Evolutionary conservation across 1,139 yeast species (phyloP).

Genomic region (Protomyces inouyei): DNA sequence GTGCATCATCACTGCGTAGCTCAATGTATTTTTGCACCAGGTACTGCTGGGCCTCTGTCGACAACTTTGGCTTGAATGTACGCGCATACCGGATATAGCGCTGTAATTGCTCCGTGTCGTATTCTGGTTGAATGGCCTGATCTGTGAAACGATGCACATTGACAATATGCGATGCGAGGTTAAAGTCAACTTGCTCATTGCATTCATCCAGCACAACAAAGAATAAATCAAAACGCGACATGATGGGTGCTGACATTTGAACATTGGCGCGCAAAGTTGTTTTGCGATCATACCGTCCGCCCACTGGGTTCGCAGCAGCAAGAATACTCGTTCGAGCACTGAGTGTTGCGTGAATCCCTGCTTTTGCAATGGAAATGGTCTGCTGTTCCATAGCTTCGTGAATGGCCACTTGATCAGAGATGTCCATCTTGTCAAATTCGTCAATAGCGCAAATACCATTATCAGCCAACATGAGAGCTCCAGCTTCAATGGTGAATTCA

Average conservation of each 20-base stretch:
- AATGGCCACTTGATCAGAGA: conserved; percentile 93
- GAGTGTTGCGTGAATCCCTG: conserved; percentile 95
- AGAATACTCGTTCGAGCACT: conserved; percentile 93
- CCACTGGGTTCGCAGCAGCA: conserved; percentile 97
- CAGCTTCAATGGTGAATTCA: conserved; percentile 96
- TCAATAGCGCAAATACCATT: conserved; percentile 98
- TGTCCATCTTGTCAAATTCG: conserved; percentile 97
- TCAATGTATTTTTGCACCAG: conserved; percentile 80
- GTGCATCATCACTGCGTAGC: conserved; percentile 85
- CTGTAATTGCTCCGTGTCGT: conserved; percentile 78
- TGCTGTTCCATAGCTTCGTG: conserved; percentile 99
- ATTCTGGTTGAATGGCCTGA: conserved; percentile 86
- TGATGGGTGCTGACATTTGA: conserved; percentile 98
- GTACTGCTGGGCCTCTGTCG: conserved; percentile 71
- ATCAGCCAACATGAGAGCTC: conserved; percentile 97
- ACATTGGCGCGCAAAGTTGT: conserved; percentile 78
- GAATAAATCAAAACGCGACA: conserved; percentile 95
- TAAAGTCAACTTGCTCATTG: conserved; percentile 83
- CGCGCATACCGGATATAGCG: conserved; percentile 88
- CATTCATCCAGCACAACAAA: conserved; percentile 94
- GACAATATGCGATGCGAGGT: conserved; percentile 86
- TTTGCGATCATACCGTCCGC: conserved; percentile 89
- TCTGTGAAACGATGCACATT: conserved; percentile 88
- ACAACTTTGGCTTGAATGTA: conserved; percentile 85
- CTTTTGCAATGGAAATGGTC: conserved; percentile 95